Base-by-base conservation (phyloP, 345 rosid species). In the Eucalyptus tenuipes region DNA sequence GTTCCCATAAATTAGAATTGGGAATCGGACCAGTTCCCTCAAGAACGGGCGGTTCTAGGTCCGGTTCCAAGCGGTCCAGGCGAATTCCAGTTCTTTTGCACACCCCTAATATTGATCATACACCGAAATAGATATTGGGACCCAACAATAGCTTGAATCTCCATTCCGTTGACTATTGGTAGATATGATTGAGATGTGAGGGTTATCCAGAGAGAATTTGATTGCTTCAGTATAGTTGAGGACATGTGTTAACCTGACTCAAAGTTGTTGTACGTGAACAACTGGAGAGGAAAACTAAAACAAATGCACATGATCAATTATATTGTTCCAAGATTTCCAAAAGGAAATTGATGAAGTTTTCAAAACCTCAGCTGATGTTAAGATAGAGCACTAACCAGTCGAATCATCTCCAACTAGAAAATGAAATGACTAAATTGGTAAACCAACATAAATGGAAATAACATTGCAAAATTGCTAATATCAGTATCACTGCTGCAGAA, bases 11-110 rank as follows among this genome's bases (percentile, higher is more conserved):
- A 52, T 52, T 52, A 52, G 4, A 52, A 52, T 52, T 1, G 10
- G 3, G 18, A 52, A 52, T 0, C 2, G 1, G 2, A 52, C 24
- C 1, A 4, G 18, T 18, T 52, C 0, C 18, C 4, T 10, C 18
- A 18, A 52, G 4, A 52, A n/a, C n/a, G n/a, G n/a, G n/a, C n/a
- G n/a, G n/a, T n/a, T n/a, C n/a, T n/a, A n/a, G 0, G n/a, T 52
- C 18, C 0, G 0, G 1, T 52, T 52, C 2, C 0, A 0, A 52
- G 9, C 8, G 1, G 0, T 52, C 4, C 4, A 0, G 0, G 24
- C 9, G 3, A 1, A 9, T 52, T 0, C 2, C 4, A 2, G 0
- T 52, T 52, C 4, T 18, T 52, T 52, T 18, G 24, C 24, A 52
- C 10, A 52, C 57, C 10, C n/a, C n/a, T n/a, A n/a, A n/a, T n/a